Evolutionary conservation across 2,329 filamentous ascomycete genomes (phyloP), one percentile per base, ranked within the genome.

Genomic region (Cryphonectria parasitica): DNA sequence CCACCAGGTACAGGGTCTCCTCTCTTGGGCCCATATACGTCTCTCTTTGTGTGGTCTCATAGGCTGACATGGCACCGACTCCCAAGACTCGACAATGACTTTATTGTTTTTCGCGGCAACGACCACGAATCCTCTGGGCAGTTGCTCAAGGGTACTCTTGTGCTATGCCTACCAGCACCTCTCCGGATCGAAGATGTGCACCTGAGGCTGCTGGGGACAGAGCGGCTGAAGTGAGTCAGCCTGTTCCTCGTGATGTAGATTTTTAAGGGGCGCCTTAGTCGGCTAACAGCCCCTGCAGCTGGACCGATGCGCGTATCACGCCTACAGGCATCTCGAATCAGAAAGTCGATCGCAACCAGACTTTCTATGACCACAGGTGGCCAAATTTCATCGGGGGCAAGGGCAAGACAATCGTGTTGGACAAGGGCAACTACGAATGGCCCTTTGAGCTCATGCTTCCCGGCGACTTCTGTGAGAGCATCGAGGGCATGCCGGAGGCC

Each of bases 401-500:
- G 8, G 85, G 87, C 73, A 86, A 85, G 78, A 88, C 87, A 75
- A 84, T 85, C 74, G 86, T 86, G 8, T 83, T 95, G 36, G 85
- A 87, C 5, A 88, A 91, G 36, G 92, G 92, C 73, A 95, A 95
- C 80, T 94, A 96, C 80, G 92, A 95, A 79, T 95, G 92, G 82
- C 92, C 92, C 0, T 95, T 96, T 78, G 90, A 94, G 75, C 84
- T 91, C 70, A 84, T 92, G 70, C 83, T 95, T n/a, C 87, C 91
- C 22, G 92, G 92, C 70, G 83, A 88, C 76, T 90, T 87, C 34
- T 88, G 93, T 25, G 96, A 98, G 85, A 97, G 94, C 77, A 89
- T 99, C 56, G 96, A 98, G 81, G 96, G 96, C 3, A 84, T 98
- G 69, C 87, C 88, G 69, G 93, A 97, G 75, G 95, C 92, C 22